Conservation (phyloP, 2,329 filamentous ascomycete species). For the Exophiala aquamarina region DNA sequence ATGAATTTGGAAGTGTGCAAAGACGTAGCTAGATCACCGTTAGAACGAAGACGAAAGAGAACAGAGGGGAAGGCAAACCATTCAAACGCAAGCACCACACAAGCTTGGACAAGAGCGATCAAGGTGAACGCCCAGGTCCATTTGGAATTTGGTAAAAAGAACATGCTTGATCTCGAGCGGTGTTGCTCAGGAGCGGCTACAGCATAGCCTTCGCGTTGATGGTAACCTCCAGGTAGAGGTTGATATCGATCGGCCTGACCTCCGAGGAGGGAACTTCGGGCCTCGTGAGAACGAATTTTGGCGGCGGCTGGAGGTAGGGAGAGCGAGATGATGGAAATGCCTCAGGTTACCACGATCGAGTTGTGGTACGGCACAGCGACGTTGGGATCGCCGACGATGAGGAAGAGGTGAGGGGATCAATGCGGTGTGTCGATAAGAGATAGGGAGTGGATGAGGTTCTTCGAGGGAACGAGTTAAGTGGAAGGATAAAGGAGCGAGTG, state of each 20-base stretch:
- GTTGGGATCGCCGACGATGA: constrained; percentile 9
- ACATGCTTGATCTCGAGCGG: constrained; percentile 50
- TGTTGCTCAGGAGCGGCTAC: constrained; percentile 27
- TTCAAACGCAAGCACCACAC: constrained; percentile 80
- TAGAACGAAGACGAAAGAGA: neutral
- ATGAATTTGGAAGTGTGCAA: constrained; percentile 74
- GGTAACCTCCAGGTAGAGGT: constrained; percentile 49
- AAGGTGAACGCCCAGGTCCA: constrained; percentile 89
- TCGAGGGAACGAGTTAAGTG: neutral
- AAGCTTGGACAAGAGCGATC: constrained; percentile 71
- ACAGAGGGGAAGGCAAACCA: constrained; percentile 60
- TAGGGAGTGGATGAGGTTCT: constrained; percentile 1
- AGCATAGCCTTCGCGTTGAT: constrained; percentile 53
- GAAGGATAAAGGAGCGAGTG: constrained; percentile 1
- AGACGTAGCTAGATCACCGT: constrained; percentile 68
- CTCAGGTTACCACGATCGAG: constrained; percentile 16
- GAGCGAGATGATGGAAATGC: neutral
- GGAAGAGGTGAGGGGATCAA: neutral
- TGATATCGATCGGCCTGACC: constrained; percentile 53
- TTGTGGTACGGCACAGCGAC: constrained; percentile 21
- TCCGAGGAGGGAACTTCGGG: constrained; percentile 59
- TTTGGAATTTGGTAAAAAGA: constrained; percentile 74
- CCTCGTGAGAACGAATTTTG: constrained; percentile 59
- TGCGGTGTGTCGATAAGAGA: neutral
- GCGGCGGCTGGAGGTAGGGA: constrained; percentile 14